phyloP scores from a whole-genome alignment of 345 rosid genomes.

The Linum trigynum region DNA sequence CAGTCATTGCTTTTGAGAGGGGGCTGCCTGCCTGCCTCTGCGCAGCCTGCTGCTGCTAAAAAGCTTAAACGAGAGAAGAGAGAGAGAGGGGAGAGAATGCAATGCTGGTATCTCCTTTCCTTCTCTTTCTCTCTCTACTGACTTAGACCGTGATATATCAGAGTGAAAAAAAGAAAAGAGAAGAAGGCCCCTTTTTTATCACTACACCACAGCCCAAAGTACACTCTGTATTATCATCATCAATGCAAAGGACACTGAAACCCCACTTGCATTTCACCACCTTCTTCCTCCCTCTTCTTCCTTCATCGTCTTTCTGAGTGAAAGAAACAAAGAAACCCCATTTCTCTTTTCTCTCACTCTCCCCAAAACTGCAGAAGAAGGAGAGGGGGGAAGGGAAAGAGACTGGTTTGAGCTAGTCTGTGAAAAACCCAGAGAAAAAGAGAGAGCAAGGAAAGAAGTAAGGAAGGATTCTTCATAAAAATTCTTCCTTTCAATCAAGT shows the following conservation, averaged over 20 bases:
- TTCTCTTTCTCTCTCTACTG: slow-evolving; percentile 34
- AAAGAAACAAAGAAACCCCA: not conserved
- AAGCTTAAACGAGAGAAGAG: slow-evolving; percentile 41
- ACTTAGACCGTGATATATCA: slow-evolving; percentile 73
- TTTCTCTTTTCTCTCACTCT: slow-evolving; percentile 2
- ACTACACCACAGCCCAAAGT: slow-evolving; percentile 32
- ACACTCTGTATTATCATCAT: slow-evolving; percentile 41
- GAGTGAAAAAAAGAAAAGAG: slow-evolving; percentile 25
- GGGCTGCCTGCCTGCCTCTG: not conserved
- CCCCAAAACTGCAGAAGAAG: not conserved
- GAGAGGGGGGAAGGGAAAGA: not conserved
- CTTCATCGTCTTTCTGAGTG: slow-evolving; percentile 2
- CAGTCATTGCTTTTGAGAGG: slow-evolving; percentile 59
- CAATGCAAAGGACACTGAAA: slow-evolving; percentile 46
- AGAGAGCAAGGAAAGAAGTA: not conserved
- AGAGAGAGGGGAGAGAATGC: not conserved
- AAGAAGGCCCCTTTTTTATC: slow-evolving; percentile 22
- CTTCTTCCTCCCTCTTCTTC: slow-evolving; percentile 13
- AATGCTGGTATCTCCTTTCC: not conserved
- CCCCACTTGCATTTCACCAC: slow-evolving; percentile 29
- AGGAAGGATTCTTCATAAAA: slow-evolving; percentile 3
- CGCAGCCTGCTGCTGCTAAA: slow-evolving; percentile 37
- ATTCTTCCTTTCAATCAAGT: not conserved
- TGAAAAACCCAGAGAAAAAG: slow-evolving; percentile 1
- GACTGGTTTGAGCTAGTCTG: not conserved